Conservation (phyloP, 2,329 filamentous ascomycete genomes). For the Zymoseptoria ardabiliae region DNA sequence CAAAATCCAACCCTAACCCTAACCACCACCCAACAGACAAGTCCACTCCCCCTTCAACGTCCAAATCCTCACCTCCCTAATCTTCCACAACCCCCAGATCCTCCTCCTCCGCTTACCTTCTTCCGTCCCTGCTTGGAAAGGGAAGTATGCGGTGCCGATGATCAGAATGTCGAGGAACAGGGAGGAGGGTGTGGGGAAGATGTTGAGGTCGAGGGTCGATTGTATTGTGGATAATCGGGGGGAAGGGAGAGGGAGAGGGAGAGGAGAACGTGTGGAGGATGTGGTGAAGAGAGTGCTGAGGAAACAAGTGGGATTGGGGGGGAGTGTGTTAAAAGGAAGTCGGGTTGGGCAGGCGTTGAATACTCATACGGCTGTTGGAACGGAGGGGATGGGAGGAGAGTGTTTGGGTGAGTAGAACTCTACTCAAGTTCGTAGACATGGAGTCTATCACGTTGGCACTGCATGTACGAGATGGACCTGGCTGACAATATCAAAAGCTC, state of each 20-base stretch:
- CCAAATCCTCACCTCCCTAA: not conserved
- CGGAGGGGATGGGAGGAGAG: not conserved
- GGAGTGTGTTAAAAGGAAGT: not conserved
- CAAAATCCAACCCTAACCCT: not conserved
- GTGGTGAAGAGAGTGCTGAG: not conserved
- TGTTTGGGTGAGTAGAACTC: not conserved
- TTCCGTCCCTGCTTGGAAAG: not conserved
- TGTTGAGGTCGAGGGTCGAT: not conserved
- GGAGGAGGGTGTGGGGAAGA: not conserved
- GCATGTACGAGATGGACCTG: not conserved
- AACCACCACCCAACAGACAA: not conserved
- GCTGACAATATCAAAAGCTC: not conserved
- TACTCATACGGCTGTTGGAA: not conserved
- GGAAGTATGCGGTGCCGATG: not conserved
- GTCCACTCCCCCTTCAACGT: not conserved
- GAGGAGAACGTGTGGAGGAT: not conserved
- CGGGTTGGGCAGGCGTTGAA: not conserved
- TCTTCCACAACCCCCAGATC: not conserved
- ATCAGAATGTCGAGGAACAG: not conserved
- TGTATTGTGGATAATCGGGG: not conserved
- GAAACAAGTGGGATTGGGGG: not conserved
- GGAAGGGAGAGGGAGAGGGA: too few species aligned
- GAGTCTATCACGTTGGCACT: too few species aligned
- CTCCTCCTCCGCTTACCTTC: not conserved
- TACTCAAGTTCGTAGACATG: too few species aligned